phyloP scores from a whole-genome alignment of 2,329 filamentous ascomycete species.

The Rutstroemia sydowiana region DNA sequence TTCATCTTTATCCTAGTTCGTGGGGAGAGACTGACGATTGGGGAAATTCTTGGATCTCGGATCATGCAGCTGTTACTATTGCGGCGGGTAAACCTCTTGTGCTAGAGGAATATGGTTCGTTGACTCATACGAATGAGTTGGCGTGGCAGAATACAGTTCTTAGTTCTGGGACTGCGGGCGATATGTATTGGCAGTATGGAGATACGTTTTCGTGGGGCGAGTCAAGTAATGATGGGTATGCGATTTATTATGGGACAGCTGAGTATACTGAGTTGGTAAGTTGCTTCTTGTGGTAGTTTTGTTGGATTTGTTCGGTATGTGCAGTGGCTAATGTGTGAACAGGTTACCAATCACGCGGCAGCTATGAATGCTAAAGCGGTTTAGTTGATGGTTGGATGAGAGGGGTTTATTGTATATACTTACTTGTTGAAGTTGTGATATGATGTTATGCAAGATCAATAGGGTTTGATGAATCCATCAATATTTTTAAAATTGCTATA shows the following conservation, averaged over 20 bases:
- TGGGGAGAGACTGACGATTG: slow-evolving; percentile 35
- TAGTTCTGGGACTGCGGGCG: slow-evolving; percentile 20
- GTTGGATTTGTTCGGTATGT: background rate
- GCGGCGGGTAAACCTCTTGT: slow-evolving; percentile 35
- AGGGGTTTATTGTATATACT: too few relatives aligned
- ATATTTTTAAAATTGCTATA: too few relatives aligned
- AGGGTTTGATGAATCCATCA: too few relatives aligned
- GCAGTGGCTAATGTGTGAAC: background rate
- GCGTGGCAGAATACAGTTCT: slow-evolving; percentile 23
- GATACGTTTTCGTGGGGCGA: slow-evolving; percentile 21
- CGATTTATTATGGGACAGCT: slow-evolving; percentile 24
- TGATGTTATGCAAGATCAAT: too few relatives aligned
- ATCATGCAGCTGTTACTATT: slow-evolving; percentile 35
- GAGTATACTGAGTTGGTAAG: slow-evolving; percentile 23
- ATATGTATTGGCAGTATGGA: slow-evolving; percentile 30
- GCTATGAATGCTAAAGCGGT: slow-evolving; percentile 19
- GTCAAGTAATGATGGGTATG: slow-evolving; percentile 24
- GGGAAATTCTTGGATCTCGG: slow-evolving; percentile 41
- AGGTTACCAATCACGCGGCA: slow-evolving; percentile 21
- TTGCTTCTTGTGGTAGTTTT: background rate
- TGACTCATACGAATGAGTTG: slow-evolving; percentile 14
- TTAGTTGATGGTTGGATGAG: too few relatives aligned
- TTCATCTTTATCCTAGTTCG: slow-evolving; percentile 42
- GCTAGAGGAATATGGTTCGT: slow-evolving; percentile 35
- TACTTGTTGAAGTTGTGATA: too few relatives aligned